Evolutionary conservation across 2,329 filamentous ascomycete genomes (phyloP).

Genomic region (Chaetomium olivaceum): DNA sequence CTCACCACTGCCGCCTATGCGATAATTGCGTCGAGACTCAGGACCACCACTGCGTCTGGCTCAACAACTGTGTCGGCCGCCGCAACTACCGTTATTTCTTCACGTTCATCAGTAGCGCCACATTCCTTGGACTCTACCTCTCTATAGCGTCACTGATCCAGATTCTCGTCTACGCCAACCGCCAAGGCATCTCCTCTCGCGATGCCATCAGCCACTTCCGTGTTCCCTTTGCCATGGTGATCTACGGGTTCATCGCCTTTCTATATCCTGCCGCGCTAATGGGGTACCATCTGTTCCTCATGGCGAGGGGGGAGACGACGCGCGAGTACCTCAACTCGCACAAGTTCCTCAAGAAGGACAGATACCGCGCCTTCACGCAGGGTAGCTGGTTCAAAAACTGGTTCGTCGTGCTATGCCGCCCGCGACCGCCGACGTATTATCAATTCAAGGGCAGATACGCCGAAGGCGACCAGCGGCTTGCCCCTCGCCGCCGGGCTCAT

Average conservation of each 20-base stretch:
- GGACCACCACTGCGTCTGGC: conserved; percentile 98
- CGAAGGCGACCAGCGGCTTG: conserved; percentile 83
- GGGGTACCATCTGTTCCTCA: conserved; percentile 88
- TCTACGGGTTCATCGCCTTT: conserved; percentile 74
- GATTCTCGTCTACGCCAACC: conserved; percentile 68
- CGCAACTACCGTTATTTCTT: conserved; percentile 99
- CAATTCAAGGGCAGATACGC: conserved; percentile 77
- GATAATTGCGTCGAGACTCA: conserved; percentile 97
- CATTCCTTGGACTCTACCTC: conserved; percentile 73
- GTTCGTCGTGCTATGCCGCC: conserved; percentile 76
- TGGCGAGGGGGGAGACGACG: conserved; percentile 89
- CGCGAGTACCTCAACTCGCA: conserved; percentile 94
- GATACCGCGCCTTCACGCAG: conserved; percentile 87
- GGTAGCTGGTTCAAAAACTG: conserved; percentile 75
- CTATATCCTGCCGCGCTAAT: conserved; percentile 82
- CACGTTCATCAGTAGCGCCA: conserved; percentile 79
- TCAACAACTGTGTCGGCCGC: conserved; percentile 96
- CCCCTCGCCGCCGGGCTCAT: conserved; percentile 46
- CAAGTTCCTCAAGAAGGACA: conserved; percentile 89
- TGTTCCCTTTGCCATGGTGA: conserved; percentile 83
- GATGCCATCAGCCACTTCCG: conserved; percentile 69
- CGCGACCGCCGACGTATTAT: conserved; percentile 84
- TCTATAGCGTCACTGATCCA: conserved; percentile 78
- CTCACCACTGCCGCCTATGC: conserved; percentile 94
- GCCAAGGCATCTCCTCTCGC: conserved; percentile 66